Conservation (phyloP, 2,329 filamentous ascomycete genomes). For the Harringtonia aguacate region DNA sequence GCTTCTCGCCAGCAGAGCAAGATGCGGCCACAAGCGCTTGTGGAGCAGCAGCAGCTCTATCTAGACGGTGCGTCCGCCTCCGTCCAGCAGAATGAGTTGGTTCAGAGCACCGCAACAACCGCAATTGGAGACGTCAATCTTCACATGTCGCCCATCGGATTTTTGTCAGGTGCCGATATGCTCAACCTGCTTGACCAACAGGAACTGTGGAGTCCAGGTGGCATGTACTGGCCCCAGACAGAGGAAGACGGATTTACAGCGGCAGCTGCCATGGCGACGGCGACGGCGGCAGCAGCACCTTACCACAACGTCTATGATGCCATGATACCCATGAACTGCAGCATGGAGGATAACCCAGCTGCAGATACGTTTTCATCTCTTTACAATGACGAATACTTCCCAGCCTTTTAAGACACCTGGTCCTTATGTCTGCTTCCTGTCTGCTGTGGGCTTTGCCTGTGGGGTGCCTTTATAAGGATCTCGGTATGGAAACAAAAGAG, state of each 20-base stretch:
- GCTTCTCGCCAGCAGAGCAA: conserved; percentile 29
- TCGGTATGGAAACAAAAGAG: not conserved
- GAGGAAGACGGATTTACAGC: conserved; percentile 18
- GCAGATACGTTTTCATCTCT: conserved; percentile 27
- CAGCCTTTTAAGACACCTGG: no score
- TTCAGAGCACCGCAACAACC: no score
- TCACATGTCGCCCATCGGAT: conserved; percentile 40
- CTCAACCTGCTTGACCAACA: conserved; percentile 43
- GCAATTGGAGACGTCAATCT: conserved; percentile 31
- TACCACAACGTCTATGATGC: conserved; percentile 20
- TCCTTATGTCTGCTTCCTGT: no score
- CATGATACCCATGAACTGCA: conserved; percentile 25
- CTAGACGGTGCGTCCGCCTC: no score
- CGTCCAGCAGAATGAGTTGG: no score
- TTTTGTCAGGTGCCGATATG: conserved; percentile 35
- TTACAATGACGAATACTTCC: conserved; percentile 19
- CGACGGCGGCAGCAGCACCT: not conserved
- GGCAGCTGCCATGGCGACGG: not conserved
- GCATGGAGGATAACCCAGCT: conserved; percentile 22
- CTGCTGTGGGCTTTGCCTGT: not conserved
- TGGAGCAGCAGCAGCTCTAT: no score
- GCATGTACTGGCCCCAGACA: conserved; percentile 40
- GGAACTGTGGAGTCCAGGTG: conserved; percentile 44
- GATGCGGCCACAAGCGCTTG: conserved; percentile 16
- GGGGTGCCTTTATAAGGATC: no score